phyloP scores from a whole-genome alignment of 1,139 yeast species.

The Hemisphaericaspora xylofermentans region DNA sequence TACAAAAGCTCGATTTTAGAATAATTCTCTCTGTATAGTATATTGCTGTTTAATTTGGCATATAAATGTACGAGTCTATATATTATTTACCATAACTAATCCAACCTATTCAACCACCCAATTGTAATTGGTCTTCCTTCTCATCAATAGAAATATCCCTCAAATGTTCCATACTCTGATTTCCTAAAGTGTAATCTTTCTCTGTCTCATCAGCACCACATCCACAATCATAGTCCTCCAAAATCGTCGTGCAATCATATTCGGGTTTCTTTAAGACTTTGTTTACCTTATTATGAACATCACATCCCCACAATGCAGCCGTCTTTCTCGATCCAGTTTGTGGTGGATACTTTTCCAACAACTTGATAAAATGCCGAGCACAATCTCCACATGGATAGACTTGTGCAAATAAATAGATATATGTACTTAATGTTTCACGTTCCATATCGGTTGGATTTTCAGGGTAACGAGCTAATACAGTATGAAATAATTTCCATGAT shows the following conservation, averaged over 20 bases:
- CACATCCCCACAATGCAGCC: slow-evolving; percentile 97
- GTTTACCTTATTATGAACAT: slow-evolving; percentile 86
- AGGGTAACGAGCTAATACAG: slow-evolving; percentile 88
- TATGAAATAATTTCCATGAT: slow-evolving; percentile 85
- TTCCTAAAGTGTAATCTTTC: slow-evolving; percentile 36
- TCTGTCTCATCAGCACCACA: slow-evolving; percentile 75
- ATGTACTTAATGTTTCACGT: slow-evolving; percentile 56
- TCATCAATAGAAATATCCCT: slow-evolving; percentile 45
- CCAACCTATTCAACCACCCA: slow-evolving; percentile 30
- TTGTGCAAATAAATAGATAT: slow-evolving; percentile 62
- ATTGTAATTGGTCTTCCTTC: slow-evolving; percentile 34
- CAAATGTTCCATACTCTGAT: slow-evolving; percentile 40
- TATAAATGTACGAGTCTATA: not conserved
- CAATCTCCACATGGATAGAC: slow-evolving; percentile 94
- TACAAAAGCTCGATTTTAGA: not conserved
- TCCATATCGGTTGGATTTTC: slow-evolving; percentile 70
- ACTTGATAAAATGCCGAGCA: slow-evolving; percentile 80
- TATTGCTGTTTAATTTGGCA: too few relatives aligned
- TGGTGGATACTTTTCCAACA: slow-evolving; percentile 75
- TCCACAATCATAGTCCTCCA: slow-evolving; percentile 94
- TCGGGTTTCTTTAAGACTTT: slow-evolving; percentile 63
- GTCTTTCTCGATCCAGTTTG: slow-evolving; percentile 73
- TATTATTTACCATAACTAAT: not conserved
- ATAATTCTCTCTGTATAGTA: not conserved
- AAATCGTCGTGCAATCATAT: slow-evolving; percentile 80